Base-by-base conservation (phyloP, 2,329 filamentous ascomycete genomes). In the Magnaporthiopsis poae region DNA sequence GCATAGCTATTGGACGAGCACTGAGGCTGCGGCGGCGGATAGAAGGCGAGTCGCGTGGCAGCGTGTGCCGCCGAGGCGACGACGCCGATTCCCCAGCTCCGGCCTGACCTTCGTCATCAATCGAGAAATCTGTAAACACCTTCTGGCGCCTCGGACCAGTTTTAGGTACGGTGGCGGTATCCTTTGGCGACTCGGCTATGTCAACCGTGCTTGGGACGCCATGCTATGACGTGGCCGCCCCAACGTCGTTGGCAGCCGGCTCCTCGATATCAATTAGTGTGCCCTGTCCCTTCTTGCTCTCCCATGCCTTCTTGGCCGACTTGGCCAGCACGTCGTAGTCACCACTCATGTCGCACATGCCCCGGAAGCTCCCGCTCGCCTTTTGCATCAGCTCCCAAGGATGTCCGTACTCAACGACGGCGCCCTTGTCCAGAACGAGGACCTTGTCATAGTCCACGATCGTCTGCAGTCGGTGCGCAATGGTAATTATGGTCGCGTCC, bases 381-480 rank as follows among this genome's bases (percentile, higher is more conserved):
- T 88, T 88, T 73, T 83, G 84, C 69, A 96, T 84, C 65, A 99
- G 80, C 71, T 91, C 88, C 80, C 89, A 92, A 0, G 95, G 95
- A 73, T 96, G 90, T n/a, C 88, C 95, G 74, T 86, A 99, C 78
- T 99, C 94, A 5, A 95, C 84, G 27, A 98, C 89, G 68, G 85
- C 79, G 12, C 95, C 95, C 75, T 93, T 91, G 73, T 99, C 95
- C 5, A 99, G 82, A 15, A 99, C 93, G 21, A 99, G 81, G 18
- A 99, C 94, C 80, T 96, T 96, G 79, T 99, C 95, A 74, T 98
- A 99, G 75, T 99, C 95, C 35, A 95, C 93, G 76, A 99, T 98
- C 0, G 95, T 99, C 75, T 96, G 92, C 70, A 99, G 82, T 25
- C 95, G 87, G 78, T 99, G 95, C 0, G 95, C 95, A 73, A 99